A percentile compares a stretch with the other conserved stretches of the same genome.
phyloP scores from a whole-genome alignment of 2,329 filamentous ascomycete genomes.

The Colletotrichum phormii region DNA sequence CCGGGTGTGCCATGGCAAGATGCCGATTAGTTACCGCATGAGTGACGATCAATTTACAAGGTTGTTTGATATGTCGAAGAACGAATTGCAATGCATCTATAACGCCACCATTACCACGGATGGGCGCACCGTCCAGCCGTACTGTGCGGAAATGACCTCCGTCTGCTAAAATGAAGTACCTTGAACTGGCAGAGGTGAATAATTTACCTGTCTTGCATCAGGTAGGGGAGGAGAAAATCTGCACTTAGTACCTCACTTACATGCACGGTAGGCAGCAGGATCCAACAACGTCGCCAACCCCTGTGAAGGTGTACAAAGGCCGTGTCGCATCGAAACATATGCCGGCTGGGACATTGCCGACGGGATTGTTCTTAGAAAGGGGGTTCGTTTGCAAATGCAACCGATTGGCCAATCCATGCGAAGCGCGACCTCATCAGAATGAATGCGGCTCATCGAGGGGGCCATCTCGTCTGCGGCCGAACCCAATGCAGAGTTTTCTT shows the following conservation, averaged over 20 bases:
- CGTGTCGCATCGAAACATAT: background rate
- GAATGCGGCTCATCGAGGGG: background rate
- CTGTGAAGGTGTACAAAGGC: background rate
- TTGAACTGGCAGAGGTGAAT: background rate
- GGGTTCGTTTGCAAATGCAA: background rate
- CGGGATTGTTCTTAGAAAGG: background rate
- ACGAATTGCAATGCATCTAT: background rate
- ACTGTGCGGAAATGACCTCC: background rate
- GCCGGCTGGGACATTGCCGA: background rate
- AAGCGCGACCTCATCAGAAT: background rate
- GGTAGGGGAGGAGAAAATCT: background rate
- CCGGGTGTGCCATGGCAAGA: background rate
- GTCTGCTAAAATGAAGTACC: background rate
- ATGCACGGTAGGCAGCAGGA: background rate
- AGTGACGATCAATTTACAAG: background rate
- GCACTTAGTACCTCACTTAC: background rate
- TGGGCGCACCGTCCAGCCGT: background rate
- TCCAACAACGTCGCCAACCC: background rate
- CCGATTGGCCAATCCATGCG: background rate
- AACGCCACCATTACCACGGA: background rate
- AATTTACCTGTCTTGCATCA: background rate
- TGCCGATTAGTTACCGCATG: background rate
- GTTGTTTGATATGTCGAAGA: background rate
- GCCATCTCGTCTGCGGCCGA: background rate
- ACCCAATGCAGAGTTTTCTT: background rate